Base-by-base conservation (phyloP, 306 rosid species). In the Dicorynia guianensis region DNA sequence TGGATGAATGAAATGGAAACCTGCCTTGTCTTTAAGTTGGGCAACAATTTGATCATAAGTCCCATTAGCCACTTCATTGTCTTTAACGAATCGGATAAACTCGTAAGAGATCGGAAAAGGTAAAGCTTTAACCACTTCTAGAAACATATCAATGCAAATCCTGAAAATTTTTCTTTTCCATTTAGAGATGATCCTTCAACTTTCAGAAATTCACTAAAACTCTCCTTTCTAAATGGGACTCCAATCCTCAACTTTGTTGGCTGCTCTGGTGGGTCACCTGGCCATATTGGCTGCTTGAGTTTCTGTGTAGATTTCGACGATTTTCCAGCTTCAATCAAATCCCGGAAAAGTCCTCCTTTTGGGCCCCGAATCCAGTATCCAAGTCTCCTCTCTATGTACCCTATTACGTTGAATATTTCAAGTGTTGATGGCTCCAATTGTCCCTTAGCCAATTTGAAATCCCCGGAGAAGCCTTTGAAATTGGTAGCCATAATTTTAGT, bases 61-160 rank as follows among this genome's bases (percentile, higher is more conserved):
- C 10, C 63, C 69, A 0, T 71, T 33, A 4, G 76, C 30, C 30
- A 1, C 30, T 25, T 2, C 30, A 25, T 25, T 25, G 30, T 25
- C 30, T 25, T 25, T 25, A 25, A 25, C 30, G 30, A 25, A 25
- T 25, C 30, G 67, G 17, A 40, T 13, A 17, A 61, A 83, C 72
- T 83, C 68, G 40, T 55, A 74, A 3, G 63, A 33, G 48, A 78
- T 35, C 6, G 60, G 49, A 61, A 77, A 86, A 14, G 84, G 82
- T 62, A 86, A 56, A 11, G 44, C 62, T 4, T 55, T 33, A 4
- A 40, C 5, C 5, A 65, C 85, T 33, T 80, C 84, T 1, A 15
- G 1, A 40, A 86, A 83, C 9, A 83, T 53, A 7, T 80, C 84
- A 39, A 49, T 25, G 75, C 64, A 43, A 80, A 74, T 15, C 90